phyloP scores from a whole-genome alignment of 2,329 filamentous ascomycete species.

The Lasiodiplodia citricola region DNA sequence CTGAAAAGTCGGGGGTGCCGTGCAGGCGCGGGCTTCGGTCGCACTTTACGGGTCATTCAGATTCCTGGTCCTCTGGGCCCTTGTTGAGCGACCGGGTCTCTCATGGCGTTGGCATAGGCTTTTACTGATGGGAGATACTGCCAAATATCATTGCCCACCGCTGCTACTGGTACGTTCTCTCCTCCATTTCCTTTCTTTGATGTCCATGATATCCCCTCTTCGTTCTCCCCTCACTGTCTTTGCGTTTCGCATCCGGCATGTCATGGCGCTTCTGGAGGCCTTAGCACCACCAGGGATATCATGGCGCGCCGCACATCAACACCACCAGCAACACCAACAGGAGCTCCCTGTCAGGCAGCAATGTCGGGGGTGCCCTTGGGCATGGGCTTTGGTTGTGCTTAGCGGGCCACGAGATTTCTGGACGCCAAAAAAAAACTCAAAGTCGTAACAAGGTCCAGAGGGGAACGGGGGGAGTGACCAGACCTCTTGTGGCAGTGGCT shows the following conservation, averaged over 20 bases:
- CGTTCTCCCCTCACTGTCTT: no score
- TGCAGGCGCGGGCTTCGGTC: neutral
- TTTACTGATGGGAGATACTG: neutral
- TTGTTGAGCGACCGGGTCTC: neutral
- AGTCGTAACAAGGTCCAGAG: no score
- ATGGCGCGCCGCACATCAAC: neutral
- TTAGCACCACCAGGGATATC: neutral
- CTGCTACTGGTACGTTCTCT: no score
- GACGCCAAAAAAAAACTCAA: no score
- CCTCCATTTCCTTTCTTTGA: neutral
- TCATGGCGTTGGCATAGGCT: neutral
- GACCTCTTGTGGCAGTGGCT: no score
- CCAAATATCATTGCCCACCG: neutral
- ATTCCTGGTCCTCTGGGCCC: neutral
- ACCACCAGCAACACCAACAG: neutral
- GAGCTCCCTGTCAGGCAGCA: neutral
- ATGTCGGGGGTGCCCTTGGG: neutral
- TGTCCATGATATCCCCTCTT: no score
- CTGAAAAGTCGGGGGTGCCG: neutral
- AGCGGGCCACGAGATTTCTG: neutral
- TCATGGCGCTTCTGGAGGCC: no score
- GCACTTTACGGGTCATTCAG: no score
- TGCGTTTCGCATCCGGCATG: no score
- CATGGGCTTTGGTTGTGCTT: neutral
- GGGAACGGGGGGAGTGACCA: no score